A percentile compares a stretch with the other conserved stretches of the same genome.
These are phyloP conservation scores for Paramyrothecium sp. DNA, from an alignment of 2,329 filamentous ascomycete genomes.

Conservation along the genomic window DNA sequence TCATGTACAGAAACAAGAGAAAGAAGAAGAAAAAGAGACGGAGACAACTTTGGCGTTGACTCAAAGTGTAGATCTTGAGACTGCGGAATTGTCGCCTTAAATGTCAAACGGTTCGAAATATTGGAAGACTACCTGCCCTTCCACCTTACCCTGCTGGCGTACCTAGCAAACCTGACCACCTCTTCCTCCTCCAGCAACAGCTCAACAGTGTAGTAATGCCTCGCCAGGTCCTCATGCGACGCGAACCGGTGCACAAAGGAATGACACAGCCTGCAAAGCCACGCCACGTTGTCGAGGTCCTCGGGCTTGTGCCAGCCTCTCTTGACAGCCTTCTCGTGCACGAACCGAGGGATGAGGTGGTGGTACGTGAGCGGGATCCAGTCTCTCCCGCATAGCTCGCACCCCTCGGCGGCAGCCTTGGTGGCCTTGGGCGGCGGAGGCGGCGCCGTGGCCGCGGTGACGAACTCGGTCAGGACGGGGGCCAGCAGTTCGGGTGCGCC, in stretches of 20 bases:
- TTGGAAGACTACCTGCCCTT: conserved; percentile 41
- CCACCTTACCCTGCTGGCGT: conserved; percentile 75
- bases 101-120: too few relatives aligned
- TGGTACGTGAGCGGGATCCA: conserved; percentile 81
- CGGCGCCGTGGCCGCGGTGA: conserved; percentile 53
- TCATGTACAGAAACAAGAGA: too few relatives aligned
- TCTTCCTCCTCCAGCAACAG: conserved; percentile 67
- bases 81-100: too few relatives aligned
- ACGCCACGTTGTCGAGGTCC: conserved; percentile 76
- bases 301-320: conserved; percentile 77
- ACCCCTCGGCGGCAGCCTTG: conserved; percentile 54
- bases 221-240: conserved; percentile 74
- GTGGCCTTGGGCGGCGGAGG: conserved; percentile 69
- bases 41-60: too few relatives aligned
- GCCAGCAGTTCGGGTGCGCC: conserved; percentile 48
- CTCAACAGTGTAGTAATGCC: conserved; percentile 71
- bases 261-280: conserved; percentile 84
- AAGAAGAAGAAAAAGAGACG: too few relatives aligned
- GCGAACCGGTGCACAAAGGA: conserved; percentile 76
- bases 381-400: conserved; percentile 74
- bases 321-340: conserved; percentile 74
- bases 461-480: conserved; percentile 63
- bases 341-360: conserved; percentile 77
- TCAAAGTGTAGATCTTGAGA: too few relatives aligned
- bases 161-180: conserved; percentile 67